phyloP scores from a whole-genome alignment of 352 stramenopile species.

The Peronospora belbahrii region DNA sequence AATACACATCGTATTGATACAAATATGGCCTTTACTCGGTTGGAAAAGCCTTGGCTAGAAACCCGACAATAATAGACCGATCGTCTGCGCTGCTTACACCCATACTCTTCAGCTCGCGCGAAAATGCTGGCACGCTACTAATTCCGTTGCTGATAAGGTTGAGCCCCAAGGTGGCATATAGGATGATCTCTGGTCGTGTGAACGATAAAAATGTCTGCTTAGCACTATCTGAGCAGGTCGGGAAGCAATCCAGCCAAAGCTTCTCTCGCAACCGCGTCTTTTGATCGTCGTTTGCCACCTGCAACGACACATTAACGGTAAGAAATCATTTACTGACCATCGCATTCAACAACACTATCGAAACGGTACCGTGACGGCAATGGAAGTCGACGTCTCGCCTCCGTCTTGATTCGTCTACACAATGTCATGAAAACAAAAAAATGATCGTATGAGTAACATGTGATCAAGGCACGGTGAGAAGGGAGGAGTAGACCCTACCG shows the following conservation, averaged over 20 bases:
- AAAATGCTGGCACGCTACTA: conserved; percentile 74
- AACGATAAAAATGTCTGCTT: conserved; percentile 73
- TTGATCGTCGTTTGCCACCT: conserved; percentile 33
- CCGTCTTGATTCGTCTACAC: conserved; percentile 12
- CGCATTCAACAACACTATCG: not conserved
- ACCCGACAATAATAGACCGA: conserved; percentile 68
- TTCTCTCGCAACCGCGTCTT: conserved; percentile 55
- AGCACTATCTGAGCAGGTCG: conserved; percentile 61
- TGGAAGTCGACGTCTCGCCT: conserved; percentile 9
- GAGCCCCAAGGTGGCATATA: conserved; percentile 75
- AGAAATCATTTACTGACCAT: not conserved
- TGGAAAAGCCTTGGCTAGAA: conserved; percentile 68
- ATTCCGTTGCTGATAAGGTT: conserved; percentile 83
- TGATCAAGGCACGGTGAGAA: conserved; percentile 11
- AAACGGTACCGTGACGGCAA: conserved; percentile 16
- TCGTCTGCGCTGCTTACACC: conserved; percentile 60
- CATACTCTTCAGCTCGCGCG: conserved; percentile 70
- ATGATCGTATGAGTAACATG: conserved; percentile 3
- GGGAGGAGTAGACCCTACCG: conserved; percentile 19
- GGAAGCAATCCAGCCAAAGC: conserved; percentile 78
- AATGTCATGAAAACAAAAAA: not conserved
- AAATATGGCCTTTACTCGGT: conserved; percentile 33
- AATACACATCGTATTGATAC: conserved; percentile 25
- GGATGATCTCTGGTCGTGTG: conserved; percentile 58
- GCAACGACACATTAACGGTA: not conserved